phyloP scores from a whole-genome alignment of 495 filamentous ascomycete species.

The Penicillium crystallinum region DNA sequence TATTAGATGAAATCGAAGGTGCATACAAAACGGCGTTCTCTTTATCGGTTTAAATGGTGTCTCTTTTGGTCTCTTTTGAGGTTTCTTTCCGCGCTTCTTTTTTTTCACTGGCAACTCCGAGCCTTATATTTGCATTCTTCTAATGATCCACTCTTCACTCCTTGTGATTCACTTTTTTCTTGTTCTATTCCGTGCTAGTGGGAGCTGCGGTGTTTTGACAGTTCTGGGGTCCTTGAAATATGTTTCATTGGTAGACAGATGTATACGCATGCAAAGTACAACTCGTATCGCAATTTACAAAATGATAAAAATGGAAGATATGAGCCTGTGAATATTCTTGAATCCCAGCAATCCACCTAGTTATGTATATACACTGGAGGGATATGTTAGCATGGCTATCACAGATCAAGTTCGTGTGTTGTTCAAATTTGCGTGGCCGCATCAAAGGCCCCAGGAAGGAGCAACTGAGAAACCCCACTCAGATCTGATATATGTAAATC shows the following conservation, averaged over 20 bases:
- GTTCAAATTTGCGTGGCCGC: no score
- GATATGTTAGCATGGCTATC: no score
- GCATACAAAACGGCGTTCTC: slow-evolving; percentile 44
- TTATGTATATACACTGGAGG: no score
- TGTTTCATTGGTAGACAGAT: neutral
- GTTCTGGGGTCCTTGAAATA: neutral
- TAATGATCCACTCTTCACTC: neutral
- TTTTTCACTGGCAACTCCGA: neutral
- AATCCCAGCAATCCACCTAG: no score
- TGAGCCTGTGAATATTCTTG: no score
- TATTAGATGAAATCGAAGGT: slow-evolving; percentile 40
- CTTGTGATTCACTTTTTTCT: neutral
- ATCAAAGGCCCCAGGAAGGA: no score
- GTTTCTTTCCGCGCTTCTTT: no score
- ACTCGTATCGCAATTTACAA: neutral
- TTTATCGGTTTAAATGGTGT: slow-evolving; percentile 19
- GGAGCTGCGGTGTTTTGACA: neutral
- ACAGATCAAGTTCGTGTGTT: no score
- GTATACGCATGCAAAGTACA: neutral
- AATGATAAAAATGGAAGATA: neutral
- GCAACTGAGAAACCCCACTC: no score
- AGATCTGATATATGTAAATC: no score
- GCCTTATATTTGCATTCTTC: neutral
- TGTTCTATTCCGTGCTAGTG: neutral
- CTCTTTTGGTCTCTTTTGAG: neutral